Base-by-base conservation (phyloP, 2,329 filamentous ascomycete genomes). In the Berkeleyomyces basicola region DNA sequence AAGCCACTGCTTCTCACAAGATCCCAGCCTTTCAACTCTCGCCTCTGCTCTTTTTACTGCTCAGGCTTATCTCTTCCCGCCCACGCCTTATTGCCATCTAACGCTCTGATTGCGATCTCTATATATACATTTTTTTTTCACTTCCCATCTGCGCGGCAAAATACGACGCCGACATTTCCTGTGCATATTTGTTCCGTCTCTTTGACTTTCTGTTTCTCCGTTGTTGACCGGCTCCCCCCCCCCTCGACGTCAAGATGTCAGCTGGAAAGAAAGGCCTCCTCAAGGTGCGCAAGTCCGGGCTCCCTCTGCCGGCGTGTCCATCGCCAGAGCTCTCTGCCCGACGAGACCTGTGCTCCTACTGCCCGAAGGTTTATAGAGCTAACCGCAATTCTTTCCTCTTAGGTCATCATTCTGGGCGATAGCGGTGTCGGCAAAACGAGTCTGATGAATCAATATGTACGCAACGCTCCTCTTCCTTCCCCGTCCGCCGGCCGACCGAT, bases 361-460 rank as follows among this genome's bases (percentile, higher is more conserved):
- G 7, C 7, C 9, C 16, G 7, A 31, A 11, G 23, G n/a, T 7
- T 31, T 44, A 14, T 44, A n/a, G 55, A 39, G 58, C 55, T 63
- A 63, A 59, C 44, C 7, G n/a, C 46, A 47, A 39, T 49, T n/a
- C 58, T 39, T 37, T 43, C 6, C n/a, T 55, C 58, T 11, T 70
- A 97, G 92, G 91, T 99, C 72, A 99, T 99, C 72, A 97, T 99
- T 77, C 86, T 99, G 69, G 93, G 93, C 70, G 93, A 99, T 76
- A 97, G 92, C 76, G 93, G 93, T 77, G 93, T 99, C 66, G 93
- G 93, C 74, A 99, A 99, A 82, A 99, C 93, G 66, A 96, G 90
- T 76, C 85, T 99, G 83, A 99, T 99, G 93, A 99, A 99, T 79
- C 93, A 99, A 97, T 99, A 97, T 88, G 93, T 97, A 84, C 74